Percentiles rank a stretch among this genome's conserved stretches.
Evolutionary conservation across 495 filamentous ascomycete species (phyloP).

Genomic region (Stereocaulon alpinum): DNA sequence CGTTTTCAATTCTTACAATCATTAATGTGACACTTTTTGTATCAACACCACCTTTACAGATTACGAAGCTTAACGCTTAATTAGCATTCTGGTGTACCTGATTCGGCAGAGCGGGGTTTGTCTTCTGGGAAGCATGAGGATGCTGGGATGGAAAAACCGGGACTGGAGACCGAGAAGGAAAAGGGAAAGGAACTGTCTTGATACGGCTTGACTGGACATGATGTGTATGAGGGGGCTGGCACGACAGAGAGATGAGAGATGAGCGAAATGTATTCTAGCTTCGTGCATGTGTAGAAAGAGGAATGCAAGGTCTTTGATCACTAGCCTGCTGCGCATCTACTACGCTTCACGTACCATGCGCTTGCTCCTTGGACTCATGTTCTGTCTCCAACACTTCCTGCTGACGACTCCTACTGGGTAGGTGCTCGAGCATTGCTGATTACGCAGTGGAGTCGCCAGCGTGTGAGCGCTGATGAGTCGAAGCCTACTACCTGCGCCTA

Average conservation of each 20-base stretch:
- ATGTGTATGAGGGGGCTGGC: not conserved
- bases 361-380: too few species aligned
- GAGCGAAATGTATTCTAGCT: constrained; percentile 2
- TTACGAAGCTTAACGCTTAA: constrained; percentile 12
- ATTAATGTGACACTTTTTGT: constrained; percentile 8
- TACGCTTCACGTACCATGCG: too few species aligned
- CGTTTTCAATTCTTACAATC: constrained; percentile 6
- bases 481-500: too few species aligned
- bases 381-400: too few species aligned
- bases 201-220: not conserved
- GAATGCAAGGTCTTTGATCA: not conserved
- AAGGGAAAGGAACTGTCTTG: not conserved
- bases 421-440: too few species aligned
- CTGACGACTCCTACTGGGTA: too few species aligned
- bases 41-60: constrained; percentile 9
- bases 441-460: too few species aligned
- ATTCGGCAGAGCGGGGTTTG: not conserved
- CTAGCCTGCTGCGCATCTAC: not conserved
- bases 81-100: constrained; percentile 12
- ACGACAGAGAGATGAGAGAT: not conserved
- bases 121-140: constrained; percentile 5
- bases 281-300: constrained; percentile 3
- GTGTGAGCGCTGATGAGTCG: too few species aligned
- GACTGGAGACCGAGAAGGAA: not conserved
- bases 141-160: not conserved